Conservation (phyloP, 2,329 filamentous ascomycete genomes). For the Elsinoe perseae region DNA sequence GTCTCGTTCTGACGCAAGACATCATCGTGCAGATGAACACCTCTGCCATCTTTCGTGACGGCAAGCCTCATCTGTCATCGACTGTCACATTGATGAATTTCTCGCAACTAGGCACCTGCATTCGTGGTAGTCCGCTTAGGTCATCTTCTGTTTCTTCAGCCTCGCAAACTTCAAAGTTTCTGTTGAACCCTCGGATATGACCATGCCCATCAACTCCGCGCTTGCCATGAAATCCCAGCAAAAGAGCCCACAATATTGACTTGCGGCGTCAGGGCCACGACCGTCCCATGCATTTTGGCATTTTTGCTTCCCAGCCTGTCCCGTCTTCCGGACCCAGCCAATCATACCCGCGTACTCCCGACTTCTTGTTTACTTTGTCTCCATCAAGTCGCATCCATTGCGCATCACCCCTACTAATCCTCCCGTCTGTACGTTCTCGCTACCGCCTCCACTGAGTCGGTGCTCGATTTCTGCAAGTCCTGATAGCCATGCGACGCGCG, state of each 20-base stretch:
- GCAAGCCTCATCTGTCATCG: slow-evolving; percentile 11
- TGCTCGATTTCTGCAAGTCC: slow-evolving; percentile 91
- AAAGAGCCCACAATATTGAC: not conserved
- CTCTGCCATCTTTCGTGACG: not conserved
- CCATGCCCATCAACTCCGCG: slow-evolving; percentile 8
- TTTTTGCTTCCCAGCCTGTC: not conserved
- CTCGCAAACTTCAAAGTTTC: not conserved
- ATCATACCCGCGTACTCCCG: not conserved
- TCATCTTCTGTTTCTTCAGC: slow-evolving; percentile 1
- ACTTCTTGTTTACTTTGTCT: slow-evolving; percentile 18
- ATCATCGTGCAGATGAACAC: slow-evolving; percentile 6
- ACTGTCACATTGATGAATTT: not conserved
- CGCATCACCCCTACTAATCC: slow-evolving; percentile 84
- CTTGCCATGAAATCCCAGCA: not conserved
- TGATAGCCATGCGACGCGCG: slow-evolving; percentile 84
- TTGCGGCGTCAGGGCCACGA: not conserved
- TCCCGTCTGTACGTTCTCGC: slow-evolving; percentile 82
- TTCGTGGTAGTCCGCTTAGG: not conserved
- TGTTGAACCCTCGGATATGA: slow-evolving; percentile 6
- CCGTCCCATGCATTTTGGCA: too few relatives aligned
- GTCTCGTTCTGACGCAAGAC: slow-evolving; percentile 1
- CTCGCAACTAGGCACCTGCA: not conserved
- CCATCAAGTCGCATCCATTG: slow-evolving; percentile 72
- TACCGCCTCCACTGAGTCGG: slow-evolving; percentile 76
- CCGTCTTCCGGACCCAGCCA: slow-evolving; percentile 1